These are phyloP conservation scores for Umbelopsis ramanniana DNA, from an alignment of 192 early-diverging fungal species.

Conservation along the genomic window DNA sequence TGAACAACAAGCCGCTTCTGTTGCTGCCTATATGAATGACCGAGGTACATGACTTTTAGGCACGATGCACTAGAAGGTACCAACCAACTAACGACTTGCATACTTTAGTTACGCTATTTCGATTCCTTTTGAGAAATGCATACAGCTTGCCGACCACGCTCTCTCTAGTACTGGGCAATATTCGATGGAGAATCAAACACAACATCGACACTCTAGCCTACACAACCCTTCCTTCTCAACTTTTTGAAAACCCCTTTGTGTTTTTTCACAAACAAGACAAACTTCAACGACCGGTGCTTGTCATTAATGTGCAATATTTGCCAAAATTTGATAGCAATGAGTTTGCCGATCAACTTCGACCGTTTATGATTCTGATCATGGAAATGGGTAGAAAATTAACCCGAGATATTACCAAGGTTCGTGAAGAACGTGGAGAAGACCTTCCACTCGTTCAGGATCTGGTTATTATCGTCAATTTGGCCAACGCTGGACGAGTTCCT, in stretches of 20 bases:
- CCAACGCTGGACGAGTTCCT: constrained; percentile 33
- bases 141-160: constrained; percentile 32
- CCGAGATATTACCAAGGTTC: constrained; percentile 36
- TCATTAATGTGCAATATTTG: constrained; percentile 42
- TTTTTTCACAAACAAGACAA: constrained; percentile 46
- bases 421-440: constrained; percentile 24
- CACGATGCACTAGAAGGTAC: neutral
- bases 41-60: constrained; percentile 18
- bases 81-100: neutral
- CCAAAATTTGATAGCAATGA: constrained; percentile 30
- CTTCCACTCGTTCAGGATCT: constrained; percentile 33
- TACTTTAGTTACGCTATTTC: constrained; percentile 47
- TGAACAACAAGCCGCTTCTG: constrained; percentile 6
- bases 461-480: constrained; percentile 32
- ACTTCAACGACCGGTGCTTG: constrained; percentile 40
- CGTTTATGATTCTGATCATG: constrained; percentile 45
- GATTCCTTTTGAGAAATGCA: constrained; percentile 37
- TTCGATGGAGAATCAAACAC: constrained; percentile 45
- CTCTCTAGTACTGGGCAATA: constrained; percentile 28
- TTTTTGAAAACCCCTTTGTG: constrained; percentile 39
- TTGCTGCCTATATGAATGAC: constrained; percentile 29
- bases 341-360: constrained; percentile 31
- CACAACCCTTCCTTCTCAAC: constrained; percentile 24
- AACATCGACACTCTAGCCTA: constrained; percentile 28
- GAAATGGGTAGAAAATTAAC: constrained; percentile 47